Base-by-base conservation (phyloP, 768 basidiomycete genomes). In the Suillus ampliporus region DNA sequence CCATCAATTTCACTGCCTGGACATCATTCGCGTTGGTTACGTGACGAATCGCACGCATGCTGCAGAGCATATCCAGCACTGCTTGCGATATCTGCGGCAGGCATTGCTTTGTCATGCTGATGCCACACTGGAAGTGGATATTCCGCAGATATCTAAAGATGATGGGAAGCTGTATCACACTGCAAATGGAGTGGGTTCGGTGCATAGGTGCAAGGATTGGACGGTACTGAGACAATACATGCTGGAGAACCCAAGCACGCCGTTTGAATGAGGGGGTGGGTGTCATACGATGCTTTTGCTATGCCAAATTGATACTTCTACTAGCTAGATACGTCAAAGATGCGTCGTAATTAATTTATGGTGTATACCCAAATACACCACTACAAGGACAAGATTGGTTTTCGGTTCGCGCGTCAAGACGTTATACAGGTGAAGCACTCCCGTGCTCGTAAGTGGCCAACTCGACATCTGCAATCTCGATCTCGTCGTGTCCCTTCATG, bases 1-100 rank as follows among this genome's bases (percentile, higher is more conserved):
- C 71, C 84, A 85, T 68, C 78, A 85, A 63, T 75, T 82, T 19
- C 83, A 84, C 64, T 84, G 83, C 58, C 66, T 84, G 15, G 74
- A 78, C 52, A 64, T 74, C 57, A 77, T 79, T 21, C 76, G 78
- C 17, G 70, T 64, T 2, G 72, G 72, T 19, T 68, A 72, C 46
- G 53, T 76, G 54, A 63, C 68, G 38, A 69, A 69, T 46, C 64
- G 65, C 14, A 69, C 65, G 17, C 68, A 71, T 21, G 57, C 69
- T 26, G 65, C 62, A n/a, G 62, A 68, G 50, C 79, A 81, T 57
- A 71, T 74, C 14, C 66, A 75, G 26, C 80, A 80, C 44, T 80
- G 79, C 64, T 64, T 79, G 57, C 73, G 79, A 17, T 80, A 80
- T 63, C 71, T 81, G n/a, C 64, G 77, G 28, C 78, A 78, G 57